A percentile compares a stretch with the other conserved stretches of the same genome.
These are phyloP conservation scores for Beta macrorhiza DNA, from an alignment of 179 eudicot genomes.

Conservation along the genomic window DNA sequence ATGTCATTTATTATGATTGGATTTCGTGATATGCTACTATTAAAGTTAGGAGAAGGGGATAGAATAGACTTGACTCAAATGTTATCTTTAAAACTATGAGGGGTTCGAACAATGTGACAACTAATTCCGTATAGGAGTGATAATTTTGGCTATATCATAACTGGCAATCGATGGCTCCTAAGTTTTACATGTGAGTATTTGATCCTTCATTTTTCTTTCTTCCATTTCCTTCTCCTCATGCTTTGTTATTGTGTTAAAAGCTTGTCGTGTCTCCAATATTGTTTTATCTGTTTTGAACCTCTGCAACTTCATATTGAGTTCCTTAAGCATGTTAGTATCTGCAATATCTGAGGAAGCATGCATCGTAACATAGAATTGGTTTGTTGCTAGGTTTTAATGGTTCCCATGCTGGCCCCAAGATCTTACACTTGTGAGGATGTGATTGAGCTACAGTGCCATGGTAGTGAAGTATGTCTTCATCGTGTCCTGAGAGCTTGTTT, in stretches of 20 bases:
- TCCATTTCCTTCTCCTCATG: not conserved
- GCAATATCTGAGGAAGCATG: conserved; percentile 3
- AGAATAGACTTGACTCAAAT: not conserved
- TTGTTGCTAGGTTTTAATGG: conserved; percentile 59
- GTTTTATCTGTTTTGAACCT: not conserved
- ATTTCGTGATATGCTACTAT: not conserved
- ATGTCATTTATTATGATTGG: not conserved
- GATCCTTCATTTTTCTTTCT: not conserved
- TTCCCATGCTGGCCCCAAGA: conserved; percentile 97
- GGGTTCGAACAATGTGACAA: not conserved
- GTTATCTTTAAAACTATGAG: not conserved
- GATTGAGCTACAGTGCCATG: conserved; percentile 97
- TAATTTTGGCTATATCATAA: not conserved
- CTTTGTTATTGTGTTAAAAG: not conserved
- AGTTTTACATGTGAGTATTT: not conserved
- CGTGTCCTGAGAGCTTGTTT: conserved; percentile 91
- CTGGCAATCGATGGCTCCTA: not conserved
- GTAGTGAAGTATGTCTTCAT: conserved; percentile 84
- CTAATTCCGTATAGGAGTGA: not conserved
- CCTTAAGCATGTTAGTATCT: not conserved
- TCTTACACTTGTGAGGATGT: conserved; percentile 98
- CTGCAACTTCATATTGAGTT: not conserved
- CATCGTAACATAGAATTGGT: conserved; percentile 1
- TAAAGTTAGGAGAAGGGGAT: not conserved
- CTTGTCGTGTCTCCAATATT: not conserved